Percentiles rank a stretch among this genome's conserved stretches.
phyloP scores from a whole-genome alignment of 2,329 filamentous ascomycete species.

The Xylaria sp. region DNA sequence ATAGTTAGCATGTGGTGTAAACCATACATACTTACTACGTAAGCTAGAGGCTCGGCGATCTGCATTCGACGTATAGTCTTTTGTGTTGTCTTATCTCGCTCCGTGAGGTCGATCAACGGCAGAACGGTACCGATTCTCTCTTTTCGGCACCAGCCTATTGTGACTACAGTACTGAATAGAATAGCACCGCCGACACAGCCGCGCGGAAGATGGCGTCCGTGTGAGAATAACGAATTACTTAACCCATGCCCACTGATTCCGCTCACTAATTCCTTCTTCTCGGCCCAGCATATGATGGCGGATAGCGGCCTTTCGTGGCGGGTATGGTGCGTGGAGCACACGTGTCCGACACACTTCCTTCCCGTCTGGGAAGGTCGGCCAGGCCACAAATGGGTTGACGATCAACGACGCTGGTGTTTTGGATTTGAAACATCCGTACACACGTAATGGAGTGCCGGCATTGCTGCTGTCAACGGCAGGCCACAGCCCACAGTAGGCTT shows the following conservation, averaged over 20 bases:
- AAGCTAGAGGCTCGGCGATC: slow-evolving; percentile 10
- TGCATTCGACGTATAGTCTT: not conserved
- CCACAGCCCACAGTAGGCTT: slow-evolving; percentile 12
- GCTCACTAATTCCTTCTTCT: not conserved
- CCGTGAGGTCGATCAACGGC: slow-evolving; percentile 16
- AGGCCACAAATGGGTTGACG: slow-evolving; percentile 2
- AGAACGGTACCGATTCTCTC: slow-evolving; percentile 3
- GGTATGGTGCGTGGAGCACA: slow-evolving; percentile 26
- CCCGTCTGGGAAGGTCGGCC: slow-evolving; percentile 23
- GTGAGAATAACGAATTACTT: slow-evolving; percentile 8
- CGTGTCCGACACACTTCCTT: slow-evolving; percentile 26
- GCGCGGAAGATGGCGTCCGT: slow-evolving; percentile 26
- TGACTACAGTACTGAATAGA: not conserved
- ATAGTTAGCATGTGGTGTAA: no score
- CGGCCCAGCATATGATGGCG: not conserved
- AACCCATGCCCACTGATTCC: no score
- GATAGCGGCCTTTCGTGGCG: slow-evolving; percentile 5
- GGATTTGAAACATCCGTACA: slow-evolving; percentile 33
- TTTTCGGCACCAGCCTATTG: slow-evolving; percentile 7
- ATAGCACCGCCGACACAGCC: slow-evolving; percentile 20
- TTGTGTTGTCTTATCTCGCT: not conserved
- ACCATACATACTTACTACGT: no score
- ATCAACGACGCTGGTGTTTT: slow-evolving; percentile 32
- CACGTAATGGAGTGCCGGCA: slow-evolving; percentile 8
- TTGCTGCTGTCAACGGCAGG: slow-evolving; percentile 16